Conservation (phyloP, 2,329 filamentous ascomycete genomes). For the Curvularia spicifera region DNA sequence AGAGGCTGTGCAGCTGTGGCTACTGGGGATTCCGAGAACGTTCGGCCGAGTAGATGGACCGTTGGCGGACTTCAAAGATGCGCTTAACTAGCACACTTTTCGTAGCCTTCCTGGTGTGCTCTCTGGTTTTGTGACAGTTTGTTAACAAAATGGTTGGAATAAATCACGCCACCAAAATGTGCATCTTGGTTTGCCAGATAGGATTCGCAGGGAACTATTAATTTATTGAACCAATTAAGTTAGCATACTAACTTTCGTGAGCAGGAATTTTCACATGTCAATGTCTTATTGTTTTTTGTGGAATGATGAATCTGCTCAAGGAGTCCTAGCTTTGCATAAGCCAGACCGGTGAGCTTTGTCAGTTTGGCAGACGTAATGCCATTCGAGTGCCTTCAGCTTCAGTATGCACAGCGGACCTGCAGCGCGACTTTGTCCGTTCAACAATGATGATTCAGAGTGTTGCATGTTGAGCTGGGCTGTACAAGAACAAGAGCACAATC, state of each 20-base stretch:
- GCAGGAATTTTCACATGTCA: background rate
- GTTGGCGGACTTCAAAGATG: background rate
- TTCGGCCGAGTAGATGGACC: background rate
- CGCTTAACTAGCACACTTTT: background rate
- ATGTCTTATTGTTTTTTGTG: background rate
- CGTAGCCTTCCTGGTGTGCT: background rate
- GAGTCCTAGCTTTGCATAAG: background rate
- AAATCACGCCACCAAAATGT: background rate
- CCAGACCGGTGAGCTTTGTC: background rate
- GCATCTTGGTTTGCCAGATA: background rate
- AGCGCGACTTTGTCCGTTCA: background rate
- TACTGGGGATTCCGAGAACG: background rate
- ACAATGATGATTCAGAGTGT: background rate
- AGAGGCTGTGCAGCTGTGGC: background rate
- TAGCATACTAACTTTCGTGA: background rate
- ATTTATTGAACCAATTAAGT: background rate
- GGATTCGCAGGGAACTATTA: background rate
- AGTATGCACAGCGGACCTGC: background rate
- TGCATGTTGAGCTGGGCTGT: background rate
- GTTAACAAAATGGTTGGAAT: background rate
- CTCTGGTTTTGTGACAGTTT: background rate
- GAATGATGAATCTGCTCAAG: background rate
- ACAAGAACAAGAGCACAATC: background rate
- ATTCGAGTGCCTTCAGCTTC: background rate
- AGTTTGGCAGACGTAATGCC: background rate